These are phyloP conservation scores for Mucuna pruriens DNA, from an alignment of 306 rosid species.

Conservation along the genomic window DNA sequence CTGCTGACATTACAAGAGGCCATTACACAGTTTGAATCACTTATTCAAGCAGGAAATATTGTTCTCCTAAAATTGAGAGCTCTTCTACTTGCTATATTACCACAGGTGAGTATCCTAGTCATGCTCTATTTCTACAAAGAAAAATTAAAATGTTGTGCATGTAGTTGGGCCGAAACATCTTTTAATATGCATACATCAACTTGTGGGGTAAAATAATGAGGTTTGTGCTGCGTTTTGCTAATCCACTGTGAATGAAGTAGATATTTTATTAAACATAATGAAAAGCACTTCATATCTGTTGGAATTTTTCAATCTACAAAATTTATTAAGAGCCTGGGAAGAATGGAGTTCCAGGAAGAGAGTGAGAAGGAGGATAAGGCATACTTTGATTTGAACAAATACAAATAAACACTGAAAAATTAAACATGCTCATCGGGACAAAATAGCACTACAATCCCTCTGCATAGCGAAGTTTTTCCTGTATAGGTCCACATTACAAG, in stretches of 20 bases:
- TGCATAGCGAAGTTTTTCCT: not conserved
- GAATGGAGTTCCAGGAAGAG: not conserved
- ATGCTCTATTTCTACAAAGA: not conserved
- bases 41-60: constrained; percentile 84
- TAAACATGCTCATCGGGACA: not conserved
- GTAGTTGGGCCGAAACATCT: constrained; percentile 2
- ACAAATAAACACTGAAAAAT: not conserved
- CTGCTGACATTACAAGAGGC: constrained; percentile 83
- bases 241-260: constrained; percentile 23
- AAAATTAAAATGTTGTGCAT: constrained; percentile 16
- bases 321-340: not conserved
- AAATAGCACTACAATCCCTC: not conserved
- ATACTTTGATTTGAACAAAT: not conserved
- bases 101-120: constrained; percentile 63
- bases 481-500: not conserved
- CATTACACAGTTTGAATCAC: constrained; percentile 74
- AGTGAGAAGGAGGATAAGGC: not conserved
- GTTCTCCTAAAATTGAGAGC: constrained; percentile 87
- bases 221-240: constrained; percentile 14
- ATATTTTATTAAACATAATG: constrained; percentile 9
- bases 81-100: constrained; percentile 78
- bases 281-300: not conserved
- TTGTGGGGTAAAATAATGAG: constrained; percentile 16
- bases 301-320: not conserved
- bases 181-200: constrained; percentile 19